Evolutionary conservation across 2,329 filamentous ascomycete species (phyloP).

Genomic region (Alternaria infectoria): DNA sequence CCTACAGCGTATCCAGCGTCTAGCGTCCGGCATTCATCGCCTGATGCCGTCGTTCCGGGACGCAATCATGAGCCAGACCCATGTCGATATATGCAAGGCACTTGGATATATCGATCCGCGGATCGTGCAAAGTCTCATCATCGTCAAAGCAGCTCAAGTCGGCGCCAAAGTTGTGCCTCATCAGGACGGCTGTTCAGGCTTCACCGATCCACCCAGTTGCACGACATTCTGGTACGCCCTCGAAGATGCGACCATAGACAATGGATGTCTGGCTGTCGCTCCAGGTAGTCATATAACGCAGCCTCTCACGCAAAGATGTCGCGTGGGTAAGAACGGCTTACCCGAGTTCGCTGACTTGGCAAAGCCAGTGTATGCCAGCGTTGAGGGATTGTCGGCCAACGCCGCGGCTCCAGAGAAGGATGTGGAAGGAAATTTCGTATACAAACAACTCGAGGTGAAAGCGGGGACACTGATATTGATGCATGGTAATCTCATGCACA

Average conservation of each 20-base stretch:
- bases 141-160: too few species aligned
- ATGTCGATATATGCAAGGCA: too few species aligned
- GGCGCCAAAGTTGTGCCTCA: too few species aligned
- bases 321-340: rapidly evolving
- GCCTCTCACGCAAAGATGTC: not conserved
- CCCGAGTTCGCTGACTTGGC: not conserved
- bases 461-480: not conserved
- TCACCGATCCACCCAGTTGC: not conserved
- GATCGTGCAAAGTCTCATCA: too few species aligned
- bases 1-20: too few species aligned
- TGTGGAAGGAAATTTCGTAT: not conserved
- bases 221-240: not conserved
- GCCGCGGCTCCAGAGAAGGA: not conserved
- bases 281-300: not conserved
- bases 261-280: not conserved
- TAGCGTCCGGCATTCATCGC: too few species aligned
- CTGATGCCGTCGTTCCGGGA: too few species aligned
- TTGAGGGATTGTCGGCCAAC: rapidly evolving
- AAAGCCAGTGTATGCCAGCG: rapidly evolving
- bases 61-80: too few species aligned
- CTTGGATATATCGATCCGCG: too few species aligned
- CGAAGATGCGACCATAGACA: not conserved
- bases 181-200: not conserved
- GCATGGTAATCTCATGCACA: not conserved
- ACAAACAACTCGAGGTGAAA: rapidly evolving